Base-by-base conservation (phyloP, 2,329 filamentous ascomycete species). In the Exserohilum turcica region DNA sequence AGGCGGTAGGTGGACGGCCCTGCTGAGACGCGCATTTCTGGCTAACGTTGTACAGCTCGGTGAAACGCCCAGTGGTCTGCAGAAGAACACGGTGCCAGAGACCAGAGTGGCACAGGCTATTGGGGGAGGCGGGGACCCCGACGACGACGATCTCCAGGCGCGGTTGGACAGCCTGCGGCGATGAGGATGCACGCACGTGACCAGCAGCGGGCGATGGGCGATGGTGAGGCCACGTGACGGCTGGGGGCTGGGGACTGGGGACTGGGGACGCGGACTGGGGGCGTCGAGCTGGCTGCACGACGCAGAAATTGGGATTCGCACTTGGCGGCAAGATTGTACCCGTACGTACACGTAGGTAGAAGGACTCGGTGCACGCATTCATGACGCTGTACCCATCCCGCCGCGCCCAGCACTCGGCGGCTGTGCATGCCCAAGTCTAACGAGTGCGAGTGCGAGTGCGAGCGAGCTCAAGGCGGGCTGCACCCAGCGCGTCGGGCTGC, bases 131-230 rank as follows among this genome's bases (percentile, higher is more conserved):
- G 73, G 82, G 54, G 81, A 70, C 61, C 92, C 97, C 67, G 91
- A 97, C 69, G 94, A 97, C 73, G 91, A 97, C 68, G 94, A 97
- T 73, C 84, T 99, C 21, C 92, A 97, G 78, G 93, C 94, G 60
- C 86, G 94, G 54, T 83, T 99, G 46, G 91, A 97, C 73, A 96
- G 92, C 74, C 79, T 97, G 61, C 83, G 90, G 70, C 77, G 81
- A 69, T 85, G 63, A 71, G 36, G 16, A 51, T 44, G 33, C 40
- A 31, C 18, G 35, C 29, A 38, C 12, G 51, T 29, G 35, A 38
- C 19, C 43, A 43, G 45, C 50, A 43, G 28, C 38, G 46, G 28
- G 29, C 21, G n/a, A n/a, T n/a, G n/a, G n/a, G n/a, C n/a, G n/a
- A n/a, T n/a, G 31, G 18, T n/a, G 13, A 36, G 19, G 28, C 36